Conservation (phyloP, 768 basidiomycete genomes). For the Amanita pallidorosea region DNA sequence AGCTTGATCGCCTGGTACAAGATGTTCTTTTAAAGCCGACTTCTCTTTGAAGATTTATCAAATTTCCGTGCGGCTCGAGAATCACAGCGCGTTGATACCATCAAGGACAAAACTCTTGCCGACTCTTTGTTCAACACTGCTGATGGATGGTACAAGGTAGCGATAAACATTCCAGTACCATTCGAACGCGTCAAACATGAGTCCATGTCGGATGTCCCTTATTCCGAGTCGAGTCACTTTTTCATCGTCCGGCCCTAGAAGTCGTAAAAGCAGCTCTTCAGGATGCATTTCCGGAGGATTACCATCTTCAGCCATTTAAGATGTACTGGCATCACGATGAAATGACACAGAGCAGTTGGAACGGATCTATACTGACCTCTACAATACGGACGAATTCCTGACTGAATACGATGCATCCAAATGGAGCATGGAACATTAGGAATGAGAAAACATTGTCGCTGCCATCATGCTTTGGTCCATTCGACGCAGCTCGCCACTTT, state of each 20-base stretch:
- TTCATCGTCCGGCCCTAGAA: slow-evolving; percentile 12
- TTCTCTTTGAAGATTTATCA: too few relatives aligned
- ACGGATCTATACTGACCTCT: slow-evolving; percentile 14
- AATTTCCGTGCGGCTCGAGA: too few relatives aligned
- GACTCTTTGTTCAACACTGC: too few relatives aligned
- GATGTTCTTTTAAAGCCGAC: too few relatives aligned
- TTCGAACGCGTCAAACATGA: not conserved
- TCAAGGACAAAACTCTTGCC: too few relatives aligned
- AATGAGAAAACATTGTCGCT: not conserved
- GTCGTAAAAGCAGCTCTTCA: slow-evolving; percentile 15
- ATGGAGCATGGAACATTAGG: slow-evolving; percentile 4
- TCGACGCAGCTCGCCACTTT: not conserved
- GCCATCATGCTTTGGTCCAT: slow-evolving; percentile 1
- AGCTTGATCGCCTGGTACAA: too few relatives aligned
- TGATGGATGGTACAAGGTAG: too few relatives aligned
- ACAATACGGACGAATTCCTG: slow-evolving; percentile 16
- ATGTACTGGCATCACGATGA: slow-evolving; percentile 10
- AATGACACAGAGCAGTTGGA: slow-evolving; percentile 6
- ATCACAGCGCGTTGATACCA: too few relatives aligned
- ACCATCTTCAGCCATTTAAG: slow-evolving; percentile 20
- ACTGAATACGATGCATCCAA: slow-evolving; percentile 10
- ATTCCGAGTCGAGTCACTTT: slow-evolving; percentile 15
- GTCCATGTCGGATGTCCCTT: slow-evolving; percentile 10
- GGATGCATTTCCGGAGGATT: slow-evolving; percentile 9
- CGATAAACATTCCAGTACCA: too few relatives aligned